Percentiles rank a stretch among this genome's conserved stretches.
Conservation (phyloP, 345 rosid genomes). For the Populus deltoides region DNA sequence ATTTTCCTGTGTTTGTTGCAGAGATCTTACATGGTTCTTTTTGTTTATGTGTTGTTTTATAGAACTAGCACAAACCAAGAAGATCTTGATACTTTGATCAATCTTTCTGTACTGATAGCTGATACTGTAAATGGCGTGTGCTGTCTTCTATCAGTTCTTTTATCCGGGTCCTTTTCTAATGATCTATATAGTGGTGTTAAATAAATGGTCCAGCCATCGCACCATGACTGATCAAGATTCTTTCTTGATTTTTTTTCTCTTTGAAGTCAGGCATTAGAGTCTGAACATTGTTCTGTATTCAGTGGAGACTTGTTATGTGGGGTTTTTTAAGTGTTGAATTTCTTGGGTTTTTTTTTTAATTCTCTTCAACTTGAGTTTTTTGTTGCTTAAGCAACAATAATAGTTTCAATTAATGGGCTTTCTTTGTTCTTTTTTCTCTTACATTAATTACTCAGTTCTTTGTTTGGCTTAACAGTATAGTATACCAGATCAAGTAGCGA, state of each 20-base stretch:
- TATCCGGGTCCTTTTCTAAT: not conserved
- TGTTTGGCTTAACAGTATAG: not conserved
- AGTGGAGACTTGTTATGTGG: not conserved
- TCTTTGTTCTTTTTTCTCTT: not conserved
- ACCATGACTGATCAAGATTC: not conserved
- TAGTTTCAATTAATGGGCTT: not conserved
- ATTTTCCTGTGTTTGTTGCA: not conserved
- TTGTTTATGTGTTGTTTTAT: not conserved
- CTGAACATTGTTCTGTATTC: not conserved
- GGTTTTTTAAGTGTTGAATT: not conserved
- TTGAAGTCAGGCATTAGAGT: not conserved
- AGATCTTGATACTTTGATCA: constrained; percentile 16
- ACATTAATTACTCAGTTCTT: not conserved
- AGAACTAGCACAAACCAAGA: not conserved
- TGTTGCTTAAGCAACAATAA: not conserved
- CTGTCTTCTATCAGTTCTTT: not conserved
- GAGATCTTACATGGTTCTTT: constrained; percentile 18
- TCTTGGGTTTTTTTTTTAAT: not conserved
- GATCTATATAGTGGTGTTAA: not conserved
- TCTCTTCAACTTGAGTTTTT: not conserved
- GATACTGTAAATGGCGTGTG: not conserved
- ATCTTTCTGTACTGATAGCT: constrained; percentile 4
- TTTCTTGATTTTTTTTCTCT: not conserved
- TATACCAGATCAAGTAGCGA: constrained; percentile 2
- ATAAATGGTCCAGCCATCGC: not conserved